A percentile compares a stretch with the other conserved stretches of the same genome.
These are phyloP conservation scores for Blastomyces silverae DNA, from an alignment of 2,329 filamentous ascomycete species.

Conservation along the genomic window DNA sequence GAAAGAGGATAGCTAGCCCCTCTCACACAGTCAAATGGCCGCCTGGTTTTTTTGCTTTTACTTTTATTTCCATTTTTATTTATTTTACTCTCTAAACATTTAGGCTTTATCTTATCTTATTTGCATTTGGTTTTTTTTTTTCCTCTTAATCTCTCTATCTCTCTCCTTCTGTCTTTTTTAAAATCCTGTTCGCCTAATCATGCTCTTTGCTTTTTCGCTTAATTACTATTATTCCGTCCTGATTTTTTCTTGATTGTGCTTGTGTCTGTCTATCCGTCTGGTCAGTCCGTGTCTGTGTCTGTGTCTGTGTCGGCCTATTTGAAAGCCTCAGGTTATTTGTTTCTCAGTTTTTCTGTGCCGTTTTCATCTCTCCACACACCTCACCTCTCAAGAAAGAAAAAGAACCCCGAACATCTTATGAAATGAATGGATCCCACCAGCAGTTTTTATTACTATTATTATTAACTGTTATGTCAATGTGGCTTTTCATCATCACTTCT, in stretches of 20 bases:
- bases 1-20: not conserved
- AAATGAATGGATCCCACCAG: not conserved
- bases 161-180: not conserved
- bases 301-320: not conserved
- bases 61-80: not conserved
- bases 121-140: not conserved
- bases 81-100: slow-evolving; percentile 7
- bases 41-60: not conserved
- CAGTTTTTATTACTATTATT: too few relatives aligned
- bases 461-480: not conserved
- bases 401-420: not conserved
- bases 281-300: not conserved
- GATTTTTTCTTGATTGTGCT: too few relatives aligned
- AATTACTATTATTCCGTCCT: not conserved
- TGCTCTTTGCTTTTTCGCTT: not conserved
- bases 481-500: not conserved
- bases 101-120: not conserved
- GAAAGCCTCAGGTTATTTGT: not conserved
- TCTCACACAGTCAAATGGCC: not conserved
- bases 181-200: slow-evolving; percentile 6
- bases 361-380: not conserved
- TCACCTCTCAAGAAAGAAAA: not conserved
- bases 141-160: not conserved
- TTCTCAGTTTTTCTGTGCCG: not conserved
- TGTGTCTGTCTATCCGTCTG: not conserved